A percentile compares a stretch with the other conserved stretches of the same genome.
Evolutionary conservation across 163 green algal species (phyloP).

Genomic region (Prototheca cutis): DNA sequence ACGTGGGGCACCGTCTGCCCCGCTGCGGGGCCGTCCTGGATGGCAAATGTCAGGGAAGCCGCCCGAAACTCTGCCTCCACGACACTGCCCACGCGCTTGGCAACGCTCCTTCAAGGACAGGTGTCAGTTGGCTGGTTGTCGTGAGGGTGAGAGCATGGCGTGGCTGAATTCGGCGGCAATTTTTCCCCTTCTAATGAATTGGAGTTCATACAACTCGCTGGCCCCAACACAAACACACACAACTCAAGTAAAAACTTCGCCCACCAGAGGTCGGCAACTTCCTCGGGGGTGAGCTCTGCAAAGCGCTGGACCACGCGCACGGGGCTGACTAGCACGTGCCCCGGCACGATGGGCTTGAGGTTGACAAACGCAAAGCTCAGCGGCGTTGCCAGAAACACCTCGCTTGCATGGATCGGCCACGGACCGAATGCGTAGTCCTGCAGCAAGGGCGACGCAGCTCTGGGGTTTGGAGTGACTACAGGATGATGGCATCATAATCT

Average conservation of each 20-base stretch:
- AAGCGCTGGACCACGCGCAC: conserved; percentile 62
- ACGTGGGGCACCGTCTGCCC: conserved; percentile 95
- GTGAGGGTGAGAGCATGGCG: no score
- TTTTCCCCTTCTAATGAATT: no score
- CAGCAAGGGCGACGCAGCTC: no score
- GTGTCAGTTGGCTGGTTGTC: no score
- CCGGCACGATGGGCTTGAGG: conserved; percentile 85
- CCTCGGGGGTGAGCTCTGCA: conserved; percentile 56
- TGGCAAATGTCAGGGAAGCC: conserved; percentile 70
- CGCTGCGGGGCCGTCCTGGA: conserved; percentile 82
- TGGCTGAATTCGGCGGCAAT: no score
- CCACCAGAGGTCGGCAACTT: conserved; percentile 32
- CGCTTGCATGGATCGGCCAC: conserved; percentile 40
- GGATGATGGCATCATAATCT: no score
- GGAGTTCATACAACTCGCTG: no score
- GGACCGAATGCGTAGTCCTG: conserved; percentile 57
- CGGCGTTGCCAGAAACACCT: conserved; percentile 68
- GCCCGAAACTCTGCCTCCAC: conserved; percentile 63
- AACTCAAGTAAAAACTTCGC: not conserved
- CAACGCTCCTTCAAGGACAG: conserved; percentile 44
- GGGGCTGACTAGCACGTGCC: conserved; percentile 85
- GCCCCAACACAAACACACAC: no score
- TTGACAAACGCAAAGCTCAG: conserved; percentile 90
- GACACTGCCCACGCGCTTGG: conserved; percentile 47
- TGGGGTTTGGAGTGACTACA: no score